Evolutionary conservation across 495 filamentous ascomycete genomes (phyloP), one percentile per base, ranked within the genome.

Genomic region (Hypoxylon rickii): DNA sequence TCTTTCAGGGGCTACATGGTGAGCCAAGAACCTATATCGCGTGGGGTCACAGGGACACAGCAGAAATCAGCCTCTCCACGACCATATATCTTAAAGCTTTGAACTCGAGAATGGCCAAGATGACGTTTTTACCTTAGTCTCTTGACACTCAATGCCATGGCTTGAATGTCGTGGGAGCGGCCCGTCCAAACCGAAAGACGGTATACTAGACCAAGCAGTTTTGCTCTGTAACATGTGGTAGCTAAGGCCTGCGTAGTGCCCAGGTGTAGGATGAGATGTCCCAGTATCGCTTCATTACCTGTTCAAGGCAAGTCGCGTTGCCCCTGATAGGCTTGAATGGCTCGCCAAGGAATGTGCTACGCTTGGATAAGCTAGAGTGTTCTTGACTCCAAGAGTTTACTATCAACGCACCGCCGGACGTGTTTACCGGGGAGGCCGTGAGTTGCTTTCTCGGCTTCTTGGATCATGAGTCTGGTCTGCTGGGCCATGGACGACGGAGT

Each of bases 391-490:
- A 18, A 37, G 21, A 36, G 21, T 44, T 16, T 32, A 44, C 13
- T n/a, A 7, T 7, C 5, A 38, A 11, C 3, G 15, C 20, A 33
- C 37, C 19, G 42, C 24, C 41, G 1, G 46, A 24, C 1, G 17
- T 21, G 12, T 19, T n/a, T n/a, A 21, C 37, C 12, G 16, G 37
- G 37, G 26, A 4, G 21, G 32, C 44, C 40, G 46, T 22, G 45
- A 49, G 34, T 50, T 33, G 33, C 33, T 57, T 50, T 46, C 20
- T 44, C 54, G 45, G 50, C 45, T 51, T 50, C 17, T 40, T 46
- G 54, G 40, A 55, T 55, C 43, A 13, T 37, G 44, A 48, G 42
- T 48, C n/a, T 55, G 43, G 48, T 55, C 48, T 43, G 52, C 37
- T 33, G 21, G 29, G 22, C 17, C 18, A 51, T 50, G 54, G 34